A percentile compares a stretch with the other conserved stretches of the same genome.
phyloP scores from a whole-genome alignment of 257 asterid species.

The Pogostemon cablin region DNA sequence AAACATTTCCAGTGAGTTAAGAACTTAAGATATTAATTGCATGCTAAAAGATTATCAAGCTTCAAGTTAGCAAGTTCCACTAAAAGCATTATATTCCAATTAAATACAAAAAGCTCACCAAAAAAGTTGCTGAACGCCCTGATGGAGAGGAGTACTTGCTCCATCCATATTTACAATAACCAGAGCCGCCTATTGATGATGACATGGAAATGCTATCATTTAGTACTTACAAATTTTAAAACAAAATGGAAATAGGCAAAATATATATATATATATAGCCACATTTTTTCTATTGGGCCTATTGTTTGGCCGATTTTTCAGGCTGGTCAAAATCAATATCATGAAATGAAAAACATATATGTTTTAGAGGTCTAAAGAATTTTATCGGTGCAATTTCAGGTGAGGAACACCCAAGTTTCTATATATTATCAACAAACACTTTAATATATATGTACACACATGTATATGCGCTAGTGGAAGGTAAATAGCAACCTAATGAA shows the following conservation, averaged over 20 bases:
- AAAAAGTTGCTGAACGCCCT: slow-evolving; percentile 91
- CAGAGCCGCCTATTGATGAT: slow-evolving; percentile 76
- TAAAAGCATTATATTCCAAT: slow-evolving; percentile 19
- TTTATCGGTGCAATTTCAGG: not conserved
- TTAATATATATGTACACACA: not conserved
- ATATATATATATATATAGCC: not conserved
- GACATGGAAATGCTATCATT: slow-evolving; percentile 23
- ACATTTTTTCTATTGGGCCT: not conserved
- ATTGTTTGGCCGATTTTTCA: not conserved
- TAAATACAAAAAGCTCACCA: slow-evolving; percentile 55
- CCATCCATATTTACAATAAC: slow-evolving; percentile 98
- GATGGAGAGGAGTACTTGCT: slow-evolving; percentile 93
- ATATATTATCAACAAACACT: not conserved
- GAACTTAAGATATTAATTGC: slow-evolving; percentile 26
- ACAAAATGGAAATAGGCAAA: slow-evolving; percentile 9
- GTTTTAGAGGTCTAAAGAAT: not conserved
- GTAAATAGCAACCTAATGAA: not conserved
- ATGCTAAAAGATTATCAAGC: slow-evolving; percentile 32
- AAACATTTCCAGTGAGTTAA: slow-evolving; percentile 22
- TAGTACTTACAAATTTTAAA: slow-evolving; percentile 8
- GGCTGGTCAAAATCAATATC: not conserved
- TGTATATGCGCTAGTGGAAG: not conserved
- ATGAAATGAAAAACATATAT: not conserved
- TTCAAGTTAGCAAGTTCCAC: slow-evolving; percentile 29
- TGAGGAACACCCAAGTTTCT: not conserved